Percentiles rank a stretch among this genome's conserved stretches.
Conservation (phyloP, 306 rosid species). For the Quercus robur region DNA sequence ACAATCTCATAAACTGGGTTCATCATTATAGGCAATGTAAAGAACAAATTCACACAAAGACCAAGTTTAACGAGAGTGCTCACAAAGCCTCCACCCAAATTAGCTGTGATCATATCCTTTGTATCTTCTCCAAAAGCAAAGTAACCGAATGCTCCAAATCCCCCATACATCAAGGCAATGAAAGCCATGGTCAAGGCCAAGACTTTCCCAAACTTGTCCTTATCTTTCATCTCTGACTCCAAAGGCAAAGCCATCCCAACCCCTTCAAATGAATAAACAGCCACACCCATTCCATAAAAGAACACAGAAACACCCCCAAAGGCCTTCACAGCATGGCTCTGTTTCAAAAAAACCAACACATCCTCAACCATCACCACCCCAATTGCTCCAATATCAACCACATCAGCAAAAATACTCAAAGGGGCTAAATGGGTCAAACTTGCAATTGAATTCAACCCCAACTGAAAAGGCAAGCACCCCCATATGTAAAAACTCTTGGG, state of each 20-base stretch:
- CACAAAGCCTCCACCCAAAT: constrained; percentile 36
- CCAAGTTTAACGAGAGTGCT: constrained; percentile 49
- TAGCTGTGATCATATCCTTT: constrained; percentile 48
- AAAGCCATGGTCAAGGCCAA: constrained; percentile 37
- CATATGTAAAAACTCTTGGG: constrained; percentile 46
- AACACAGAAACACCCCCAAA: constrained; percentile 40
- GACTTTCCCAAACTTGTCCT: constrained; percentile 40
- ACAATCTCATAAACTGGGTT: constrained; percentile 56
- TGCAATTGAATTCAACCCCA: constrained; percentile 44
- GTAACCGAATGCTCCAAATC: constrained; percentile 51
- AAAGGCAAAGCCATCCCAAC: constrained; percentile 53
- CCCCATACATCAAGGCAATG: constrained; percentile 35
- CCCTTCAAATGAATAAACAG: constrained; percentile 54
- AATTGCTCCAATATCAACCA: constrained; percentile 52
- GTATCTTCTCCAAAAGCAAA: constrained; percentile 57
- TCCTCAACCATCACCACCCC: constrained; percentile 44
- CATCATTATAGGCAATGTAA: constrained; percentile 65
- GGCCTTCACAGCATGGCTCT: constrained; percentile 26
- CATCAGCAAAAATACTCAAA: constrained; percentile 54
- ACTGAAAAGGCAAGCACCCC: constrained; percentile 50
- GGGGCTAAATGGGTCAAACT: constrained; percentile 51
- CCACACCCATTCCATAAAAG: constrained; percentile 51
- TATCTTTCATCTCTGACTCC: constrained; percentile 54
- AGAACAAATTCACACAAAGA: constrained; percentile 49
- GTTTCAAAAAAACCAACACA: constrained; percentile 11